Evolutionary conservation across 352 stramenopile species (phyloP).

Genomic region (Nothophytophthora sp.): DNA sequence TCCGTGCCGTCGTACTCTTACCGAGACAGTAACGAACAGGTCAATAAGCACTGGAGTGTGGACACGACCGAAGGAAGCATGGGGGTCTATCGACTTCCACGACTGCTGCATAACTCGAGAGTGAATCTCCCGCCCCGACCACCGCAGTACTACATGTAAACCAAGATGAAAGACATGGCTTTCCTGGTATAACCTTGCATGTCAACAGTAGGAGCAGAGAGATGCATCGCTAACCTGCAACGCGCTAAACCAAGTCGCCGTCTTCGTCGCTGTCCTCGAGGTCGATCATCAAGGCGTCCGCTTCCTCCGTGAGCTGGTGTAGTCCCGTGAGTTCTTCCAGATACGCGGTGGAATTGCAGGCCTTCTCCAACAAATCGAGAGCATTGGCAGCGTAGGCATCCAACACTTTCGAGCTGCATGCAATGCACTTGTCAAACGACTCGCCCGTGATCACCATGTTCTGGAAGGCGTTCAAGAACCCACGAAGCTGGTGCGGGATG

Average conservation of each 20-base stretch:
- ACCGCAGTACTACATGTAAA: neutral
- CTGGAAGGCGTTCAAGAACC: conserved; percentile 93
- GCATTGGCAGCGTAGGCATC: conserved; percentile 70
- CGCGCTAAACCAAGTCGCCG: conserved; percentile 44
- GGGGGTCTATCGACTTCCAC: neutral
- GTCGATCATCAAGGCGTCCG: conserved; percentile 64
- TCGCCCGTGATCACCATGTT: conserved; percentile 82
- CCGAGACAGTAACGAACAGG: no score
- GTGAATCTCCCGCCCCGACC: neutral
- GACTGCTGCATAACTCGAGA: neutral
- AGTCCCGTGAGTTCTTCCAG: conserved; percentile 83
- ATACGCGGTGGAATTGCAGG: conserved; percentile 72
- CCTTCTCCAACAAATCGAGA: conserved; percentile 54
- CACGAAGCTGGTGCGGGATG: conserved; percentile 96
- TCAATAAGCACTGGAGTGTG: no score
- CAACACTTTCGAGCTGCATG: conserved; percentile 91
- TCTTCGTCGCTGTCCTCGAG: conserved; percentile 74
- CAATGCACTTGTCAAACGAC: conserved; percentile 96
- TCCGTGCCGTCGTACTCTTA: conserved; percentile 23
- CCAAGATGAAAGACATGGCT: neutral
- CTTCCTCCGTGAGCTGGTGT: conserved; percentile 53
- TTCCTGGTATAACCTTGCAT: neutral
- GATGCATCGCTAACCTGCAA: neutral
- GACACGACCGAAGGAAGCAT: neutral
- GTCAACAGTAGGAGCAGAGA: neutral